These are phyloP conservation scores for Fragilaria radians DNA, from an alignment of 108 stramenopile genomes.

Conservation along the genomic window DNA sequence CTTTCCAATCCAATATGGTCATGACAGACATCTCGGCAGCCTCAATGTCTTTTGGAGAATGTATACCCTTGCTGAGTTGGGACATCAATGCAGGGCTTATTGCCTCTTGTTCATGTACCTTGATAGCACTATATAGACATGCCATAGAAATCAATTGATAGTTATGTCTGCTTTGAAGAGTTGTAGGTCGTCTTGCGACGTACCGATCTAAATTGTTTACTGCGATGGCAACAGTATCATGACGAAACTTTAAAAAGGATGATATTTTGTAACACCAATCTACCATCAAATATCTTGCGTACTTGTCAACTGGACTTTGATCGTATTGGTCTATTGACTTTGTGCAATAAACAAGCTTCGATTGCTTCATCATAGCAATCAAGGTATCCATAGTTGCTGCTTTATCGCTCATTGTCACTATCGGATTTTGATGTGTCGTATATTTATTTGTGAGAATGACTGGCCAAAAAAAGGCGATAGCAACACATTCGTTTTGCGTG, in stretches of 20 bases:
- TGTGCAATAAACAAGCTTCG: neutral
- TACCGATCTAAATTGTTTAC: conserved; percentile 62
- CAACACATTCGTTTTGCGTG: too few species aligned
- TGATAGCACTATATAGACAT: conserved; percentile 52
- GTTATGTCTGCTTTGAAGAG: neutral
- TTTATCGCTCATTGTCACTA: too few species aligned
- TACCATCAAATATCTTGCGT: conserved; percentile 34
- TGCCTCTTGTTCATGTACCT: conserved; percentile 32
- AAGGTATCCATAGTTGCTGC: neutral
- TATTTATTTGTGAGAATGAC: too few species aligned
- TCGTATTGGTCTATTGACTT: neutral
- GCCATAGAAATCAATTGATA: conserved; percentile 58
- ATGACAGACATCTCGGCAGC: conserved; percentile 13
- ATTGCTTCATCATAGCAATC: neutral
- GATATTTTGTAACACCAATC: conserved; percentile 56
- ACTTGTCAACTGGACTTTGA: conserved; percentile 17
- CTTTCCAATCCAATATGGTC: conserved; percentile 8
- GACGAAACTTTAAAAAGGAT: conserved; percentile 41
- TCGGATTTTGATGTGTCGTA: too few species aligned
- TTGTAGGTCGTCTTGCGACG: conserved; percentile 14
- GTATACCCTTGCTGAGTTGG: conserved; percentile 3
- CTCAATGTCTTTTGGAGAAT: conserved; percentile 11
- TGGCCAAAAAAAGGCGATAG: too few species aligned
- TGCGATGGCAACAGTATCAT: conserved; percentile 50
- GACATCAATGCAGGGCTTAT: neutral